Evolutionary conservation across 352 stramenopile genomes (phyloP).

Genomic region (Pythium graminicola): DNA sequence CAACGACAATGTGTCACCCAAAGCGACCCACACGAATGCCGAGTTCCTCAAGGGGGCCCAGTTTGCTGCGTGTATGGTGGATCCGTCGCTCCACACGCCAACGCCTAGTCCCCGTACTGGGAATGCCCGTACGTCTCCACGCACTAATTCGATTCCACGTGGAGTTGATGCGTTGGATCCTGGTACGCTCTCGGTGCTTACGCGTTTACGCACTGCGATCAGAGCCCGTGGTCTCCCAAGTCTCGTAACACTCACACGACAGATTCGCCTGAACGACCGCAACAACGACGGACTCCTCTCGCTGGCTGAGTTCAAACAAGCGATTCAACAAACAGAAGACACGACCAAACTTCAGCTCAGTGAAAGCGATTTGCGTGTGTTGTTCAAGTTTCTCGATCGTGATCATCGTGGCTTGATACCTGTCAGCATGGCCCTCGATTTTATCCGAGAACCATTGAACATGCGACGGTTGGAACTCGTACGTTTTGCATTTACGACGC

Average conservation of each 20-base stretch:
- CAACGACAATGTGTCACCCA: conserved; percentile 26
- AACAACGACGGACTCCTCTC: conserved; percentile 59
- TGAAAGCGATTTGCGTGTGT: conserved; percentile 58
- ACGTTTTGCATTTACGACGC: conserved; percentile 52
- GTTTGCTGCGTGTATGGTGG: conserved; percentile 54
- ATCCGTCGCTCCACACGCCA: conserved; percentile 32
- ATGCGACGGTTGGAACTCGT: conserved; percentile 58
- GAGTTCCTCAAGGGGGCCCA: conserved; percentile 68
- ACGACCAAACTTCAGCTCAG: conserved; percentile 38
- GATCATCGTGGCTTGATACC: conserved; percentile 62
- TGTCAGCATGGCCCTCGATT: conserved; percentile 74
- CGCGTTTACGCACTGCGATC: conserved; percentile 39
- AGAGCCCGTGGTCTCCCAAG: conserved; percentile 44
- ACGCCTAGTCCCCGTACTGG: conserved; percentile 13
- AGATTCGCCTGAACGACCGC: conserved; percentile 62
- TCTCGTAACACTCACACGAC: conserved; percentile 60
- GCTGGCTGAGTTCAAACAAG: conserved; percentile 74
- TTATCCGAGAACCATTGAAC: conserved; percentile 79
- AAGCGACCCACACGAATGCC: conserved; percentile 37
- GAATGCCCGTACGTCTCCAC: conserved; percentile 3
- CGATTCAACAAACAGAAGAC: conserved; percentile 37
- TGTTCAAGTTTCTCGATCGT: conserved; percentile 77
- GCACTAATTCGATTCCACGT: neutral
- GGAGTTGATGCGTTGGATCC: conserved; percentile 32
- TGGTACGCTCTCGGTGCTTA: conserved; percentile 51